Conservation (phyloP, 768 basidiomycete genomes). For the Pleurotus sapidus region DNA sequence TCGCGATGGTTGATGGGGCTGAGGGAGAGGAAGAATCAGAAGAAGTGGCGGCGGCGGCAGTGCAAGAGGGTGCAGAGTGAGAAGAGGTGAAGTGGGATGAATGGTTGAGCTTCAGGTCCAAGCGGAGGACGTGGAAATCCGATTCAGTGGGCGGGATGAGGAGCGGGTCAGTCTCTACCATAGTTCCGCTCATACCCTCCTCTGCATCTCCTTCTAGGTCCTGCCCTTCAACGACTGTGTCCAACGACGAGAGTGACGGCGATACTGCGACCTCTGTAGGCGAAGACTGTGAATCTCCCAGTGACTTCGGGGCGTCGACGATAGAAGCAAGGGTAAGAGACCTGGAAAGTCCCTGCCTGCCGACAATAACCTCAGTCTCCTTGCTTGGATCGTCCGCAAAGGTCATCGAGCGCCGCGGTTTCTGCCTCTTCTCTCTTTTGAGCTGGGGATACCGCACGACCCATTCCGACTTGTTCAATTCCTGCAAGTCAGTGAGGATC, state of each 20-base stretch:
- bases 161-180: conserved; percentile 12
- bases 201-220: conserved; percentile 24
- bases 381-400: conserved; percentile 81
- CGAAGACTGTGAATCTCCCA: conserved; percentile 27
- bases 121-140: conserved; percentile 85
- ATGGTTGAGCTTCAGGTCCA: conserved; percentile 89
- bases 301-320: conserved; percentile 32
- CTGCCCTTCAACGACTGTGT: conserved; percentile 19
- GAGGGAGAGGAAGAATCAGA: no score
- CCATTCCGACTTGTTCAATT: conserved; percentile 87
- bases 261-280: neutral
- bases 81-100: conserved; percentile 31
- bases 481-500: conserved; percentile 66
- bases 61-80: no score
- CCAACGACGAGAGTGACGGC: conserved; percentile 4
- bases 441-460: conserved; percentile 85
- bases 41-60: no score
- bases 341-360: conserved; percentile 47
- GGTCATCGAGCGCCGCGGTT: conserved; percentile 66
- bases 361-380: conserved; percentile 63
- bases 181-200: conserved; percentile 9
- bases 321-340: conserved; percentile 59
- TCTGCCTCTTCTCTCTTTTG: neutral
- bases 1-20: conserved; percentile 19
- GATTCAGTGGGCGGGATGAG: conserved; percentile 34